A percentile compares a stretch with the other conserved stretches of the same genome.
Conservation (phyloP, 805 yeast genomes). For the Candida corydali region DNA sequence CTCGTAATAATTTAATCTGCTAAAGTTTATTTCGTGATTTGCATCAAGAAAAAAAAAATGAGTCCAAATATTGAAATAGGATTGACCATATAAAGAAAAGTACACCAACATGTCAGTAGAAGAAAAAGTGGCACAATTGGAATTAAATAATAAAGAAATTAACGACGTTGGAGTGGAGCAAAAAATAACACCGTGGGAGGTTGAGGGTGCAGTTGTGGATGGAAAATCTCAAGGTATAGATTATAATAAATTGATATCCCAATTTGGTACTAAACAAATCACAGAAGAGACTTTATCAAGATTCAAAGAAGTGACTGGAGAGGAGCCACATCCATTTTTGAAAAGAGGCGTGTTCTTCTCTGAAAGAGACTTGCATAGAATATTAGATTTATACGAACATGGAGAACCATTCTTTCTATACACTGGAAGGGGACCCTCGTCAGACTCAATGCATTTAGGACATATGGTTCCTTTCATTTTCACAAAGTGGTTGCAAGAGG, state of each 20-base stretch:
- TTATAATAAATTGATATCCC: constrained; percentile 79
- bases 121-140: constrained; percentile 12
- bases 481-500: constrained; percentile 98
- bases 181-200: constrained; percentile 92
- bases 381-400: constrained; percentile 85
- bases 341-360: constrained; percentile 90
- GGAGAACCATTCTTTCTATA: constrained; percentile 94
- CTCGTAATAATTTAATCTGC: too few species aligned
- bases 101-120: constrained; percentile 13
- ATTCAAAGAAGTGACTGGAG: constrained; percentile 81
- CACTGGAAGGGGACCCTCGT: constrained; percentile 96
- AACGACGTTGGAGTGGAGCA: constrained; percentile 25
- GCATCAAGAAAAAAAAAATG: background rate
- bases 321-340: constrained; percentile 83
- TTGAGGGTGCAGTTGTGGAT: constrained; percentile 95
- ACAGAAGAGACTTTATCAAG: constrained; percentile 66
- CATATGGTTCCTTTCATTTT: constrained; percentile 94
- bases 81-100: too few species aligned
- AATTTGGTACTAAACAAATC: constrained; percentile 82
- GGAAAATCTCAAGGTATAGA: constrained; percentile 90
- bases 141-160: constrained; percentile 9
- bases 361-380: constrained; percentile 76
- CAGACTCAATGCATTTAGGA: constrained; percentile 93
- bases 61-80: background rate
- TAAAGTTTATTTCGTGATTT: too few species aligned